Base-by-base conservation (phyloP, 805 yeast genomes). In the Diddensiella transvaalensis region DNA sequence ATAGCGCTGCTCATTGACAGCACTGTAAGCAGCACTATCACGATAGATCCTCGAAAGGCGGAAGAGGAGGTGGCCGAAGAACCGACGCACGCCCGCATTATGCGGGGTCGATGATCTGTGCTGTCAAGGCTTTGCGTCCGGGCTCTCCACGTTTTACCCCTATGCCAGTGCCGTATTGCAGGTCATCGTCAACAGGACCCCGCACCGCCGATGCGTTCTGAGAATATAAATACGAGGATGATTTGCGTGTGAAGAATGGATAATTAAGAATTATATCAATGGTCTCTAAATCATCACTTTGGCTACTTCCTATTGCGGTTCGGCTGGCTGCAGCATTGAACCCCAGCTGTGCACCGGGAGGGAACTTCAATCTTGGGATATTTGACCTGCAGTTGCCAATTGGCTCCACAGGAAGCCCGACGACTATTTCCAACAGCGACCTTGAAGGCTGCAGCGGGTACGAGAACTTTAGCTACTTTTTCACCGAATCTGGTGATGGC, bases 361-460 rank as follows among this genome's bases (percentile, higher is more conserved):
- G 41, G 29, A 41, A 24, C 35, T 26, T 41, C 26, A 19, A 30
- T 8, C 19, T 30, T 10, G 26, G 18, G 17, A 18, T 19, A 8
- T 35, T 15, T n/a, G 38, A 32, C 11, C 46, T 24, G 11, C 41
- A 38, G n/a, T 38, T 38, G 41, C 41, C 41, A 38, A 38, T 38
- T 38, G 41, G 41, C 10, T 15, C 22, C 10, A 38, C 41, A 18
- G 41, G 41, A 4, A 24, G 21, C 21, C 41, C 41, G 4, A 18
- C 19, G 10, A 38, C 41, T 18, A 38, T 38, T 24, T 38, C 41
- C 8, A 38, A 5, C 22, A 15, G 23, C 21, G 41, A 38, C 6
- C 22, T 38, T 8, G 41, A 15, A 38, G 41, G 41, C 23, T 38
- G 41, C 41, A 38, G 41, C 22, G 41, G 41, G 11, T 38, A 38